Evolutionary conservation across 768 basidiomycete species (phyloP), one percentile per base, ranked within the genome.

Genomic region (Lactarius hatsudake): DNA sequence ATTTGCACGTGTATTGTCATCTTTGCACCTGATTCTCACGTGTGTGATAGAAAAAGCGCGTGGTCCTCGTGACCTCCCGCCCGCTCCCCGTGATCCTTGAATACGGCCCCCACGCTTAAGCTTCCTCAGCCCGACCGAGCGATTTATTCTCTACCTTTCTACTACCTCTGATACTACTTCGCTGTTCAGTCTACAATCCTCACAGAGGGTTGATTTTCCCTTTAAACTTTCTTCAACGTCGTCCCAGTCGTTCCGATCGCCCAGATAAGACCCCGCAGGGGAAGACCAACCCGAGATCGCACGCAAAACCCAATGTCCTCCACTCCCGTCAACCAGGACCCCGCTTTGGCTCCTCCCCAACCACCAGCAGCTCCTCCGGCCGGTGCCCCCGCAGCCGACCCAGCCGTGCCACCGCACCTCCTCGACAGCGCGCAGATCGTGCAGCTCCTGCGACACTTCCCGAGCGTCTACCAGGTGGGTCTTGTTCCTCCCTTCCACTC

Each of bases 21-120:
- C 63, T 71, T 71, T 71, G 69, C 69, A 71, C 69, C 62, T 69
- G 69, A 69, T 71, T 69, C 67, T 69, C 69, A 71, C 69, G 69
- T 71, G 69, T 69, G 53, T 61, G 62, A 61, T 62, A 65, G 68
- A 68, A 71, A 70, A 40, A 64, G 62, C 62, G 62, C 70, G 63
- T 71, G 66, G 40, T 28, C 69, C 69, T 57, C 69, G 70, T 71
- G 70, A 71, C 70, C 62, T 63, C 48, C 45, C 51, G 30, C 32
- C 42, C 40, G 32, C 45, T 23, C 62, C 67, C 65, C 70, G 70
- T 71, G 70, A 71, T 71, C 70, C 51, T 32, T 43, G 28, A 53
- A 18, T 55, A 61, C 59, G 58, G 48, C 51, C 20, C 57, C 34
- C 18, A 32, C 20, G 30, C 38, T n/a, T 34, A 32, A 61, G 36